Conservation (phyloP, 2,329 filamentous ascomycete species). For the Fusarium pseudograminearum region DNA sequence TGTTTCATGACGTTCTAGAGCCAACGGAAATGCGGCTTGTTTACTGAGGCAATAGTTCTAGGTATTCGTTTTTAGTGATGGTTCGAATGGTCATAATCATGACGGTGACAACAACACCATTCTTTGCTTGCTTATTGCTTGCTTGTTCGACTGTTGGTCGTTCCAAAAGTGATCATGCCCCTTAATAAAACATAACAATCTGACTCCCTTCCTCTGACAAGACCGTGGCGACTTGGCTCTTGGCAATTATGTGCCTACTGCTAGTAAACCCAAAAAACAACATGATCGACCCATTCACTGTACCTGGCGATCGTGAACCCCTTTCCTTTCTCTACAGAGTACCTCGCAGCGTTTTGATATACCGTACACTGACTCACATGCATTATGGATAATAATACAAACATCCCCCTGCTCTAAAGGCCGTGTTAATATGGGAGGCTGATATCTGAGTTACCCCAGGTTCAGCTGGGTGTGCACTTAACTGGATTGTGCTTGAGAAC, state of each 20-base stretch:
- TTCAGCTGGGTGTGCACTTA: background rate
- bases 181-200: background rate
- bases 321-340: background rate
- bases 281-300: background rate
- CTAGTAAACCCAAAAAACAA: slow-evolving; percentile 13
- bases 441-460: background rate
- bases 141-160: background rate
- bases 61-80: background rate
- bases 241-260: slow-evolving; percentile 26
- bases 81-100: background rate
- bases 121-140: background rate
- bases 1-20: slow-evolving; percentile 44
- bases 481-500: background rate
- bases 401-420: background rate
- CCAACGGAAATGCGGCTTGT: slow-evolving; percentile 14
- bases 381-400: background rate
- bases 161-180: background rate
- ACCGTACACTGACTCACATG: background rate
- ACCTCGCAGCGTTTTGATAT: background rate
- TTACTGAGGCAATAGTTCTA: background rate
- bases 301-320: slow-evolving; percentile 1
- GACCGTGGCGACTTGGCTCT: slow-evolving; percentile 26
- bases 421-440: background rate
- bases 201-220: background rate
- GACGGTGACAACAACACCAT: slow-evolving; percentile 9